Evolutionary conservation across 768 basidiomycete genomes (phyloP).

Genomic region (Sarcomyxa edulis): DNA sequence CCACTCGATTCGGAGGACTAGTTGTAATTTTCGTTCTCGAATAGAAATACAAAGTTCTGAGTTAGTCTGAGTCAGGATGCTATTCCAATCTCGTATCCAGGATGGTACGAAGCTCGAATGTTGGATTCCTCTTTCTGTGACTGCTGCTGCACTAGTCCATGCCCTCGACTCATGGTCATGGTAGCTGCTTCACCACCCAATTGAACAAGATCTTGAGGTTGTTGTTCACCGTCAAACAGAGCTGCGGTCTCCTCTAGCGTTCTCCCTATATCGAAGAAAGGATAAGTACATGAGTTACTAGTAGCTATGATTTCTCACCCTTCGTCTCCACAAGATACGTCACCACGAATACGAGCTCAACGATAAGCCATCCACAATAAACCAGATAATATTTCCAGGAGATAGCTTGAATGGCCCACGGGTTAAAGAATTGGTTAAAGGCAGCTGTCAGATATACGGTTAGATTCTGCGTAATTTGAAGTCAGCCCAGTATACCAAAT

Average conservation of each 20-base stretch:
- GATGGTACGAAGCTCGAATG: too few species aligned
- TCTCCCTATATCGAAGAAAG: too few species aligned
- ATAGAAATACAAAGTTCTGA: too few species aligned
- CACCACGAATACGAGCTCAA: slow-evolving; percentile 56
- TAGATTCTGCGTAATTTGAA: slow-evolving; percentile 41
- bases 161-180: slow-evolving; percentile 27
- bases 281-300: too few species aligned
- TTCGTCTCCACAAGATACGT: slow-evolving; percentile 57
- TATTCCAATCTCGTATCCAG: too few species aligned
- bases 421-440: slow-evolving; percentile 79
- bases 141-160: slow-evolving; percentile 5
- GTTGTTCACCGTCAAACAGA: slow-evolving; percentile 61
- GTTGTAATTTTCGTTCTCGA: too few species aligned
- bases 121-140: slow-evolving; percentile 6
- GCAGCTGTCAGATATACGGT: slow-evolving; percentile 60
- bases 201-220: slow-evolving; percentile 34
- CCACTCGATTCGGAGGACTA: too few species aligned
- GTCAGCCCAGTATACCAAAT: neutral
- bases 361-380: slow-evolving; percentile 58
- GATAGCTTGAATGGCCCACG: slow-evolving; percentile 58
- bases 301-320: slow-evolving; percentile 33
- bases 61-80: too few species aligned
- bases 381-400: slow-evolving; percentile 60
- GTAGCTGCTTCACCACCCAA: slow-evolving; percentile 46
- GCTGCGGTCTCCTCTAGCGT: slow-evolving; percentile 73